phyloP scores from a whole-genome alignment of 1,284 basidiomycete species.

The Ustilago bromivora region DNA sequence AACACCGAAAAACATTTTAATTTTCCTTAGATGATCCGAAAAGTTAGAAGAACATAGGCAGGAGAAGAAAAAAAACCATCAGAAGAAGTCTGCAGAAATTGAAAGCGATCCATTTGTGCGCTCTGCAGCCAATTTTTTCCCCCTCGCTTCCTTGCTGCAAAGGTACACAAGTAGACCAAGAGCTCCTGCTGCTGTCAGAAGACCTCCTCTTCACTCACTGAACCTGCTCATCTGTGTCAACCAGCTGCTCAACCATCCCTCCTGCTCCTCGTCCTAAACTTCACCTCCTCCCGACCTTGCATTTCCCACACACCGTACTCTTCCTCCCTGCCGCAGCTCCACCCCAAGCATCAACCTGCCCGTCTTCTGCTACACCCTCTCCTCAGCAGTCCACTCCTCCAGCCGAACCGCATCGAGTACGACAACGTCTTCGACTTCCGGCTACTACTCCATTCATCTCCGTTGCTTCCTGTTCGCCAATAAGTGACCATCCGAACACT shows the following conservation, averaged over 20 bases:
- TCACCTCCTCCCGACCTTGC: not conserved
- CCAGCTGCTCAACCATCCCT: not conserved
- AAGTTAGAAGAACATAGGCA: not conserved
- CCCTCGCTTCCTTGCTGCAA: not conserved
- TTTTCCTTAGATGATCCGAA: conserved; percentile 6
- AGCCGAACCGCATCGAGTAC: not conserved
- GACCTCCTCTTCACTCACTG: not conserved
- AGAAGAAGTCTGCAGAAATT: conserved; percentile 14
- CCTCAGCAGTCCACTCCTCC: too few species aligned
- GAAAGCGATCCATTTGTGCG: conserved; percentile 23
- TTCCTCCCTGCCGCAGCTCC: conserved; percentile 1
- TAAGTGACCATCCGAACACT: not conserved
- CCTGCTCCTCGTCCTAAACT: not conserved
- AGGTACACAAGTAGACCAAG: not conserved
- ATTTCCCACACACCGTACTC: not conserved
- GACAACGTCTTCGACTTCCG: not conserved
- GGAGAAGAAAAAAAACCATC: conserved; percentile 7
- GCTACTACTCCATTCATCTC: not conserved
- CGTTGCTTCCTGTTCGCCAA: not conserved
- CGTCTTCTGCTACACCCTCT: not conserved
- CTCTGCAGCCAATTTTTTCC: conserved; percentile 10
- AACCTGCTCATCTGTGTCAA: too few species aligned
- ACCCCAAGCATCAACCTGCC: not conserved
- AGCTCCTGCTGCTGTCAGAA: conserved; percentile 11
- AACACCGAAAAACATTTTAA: not conserved